These are phyloP conservation scores for Annona cherimola DNA, from an alignment of 164 flowering plant genomes.

Conservation along the genomic window DNA sequence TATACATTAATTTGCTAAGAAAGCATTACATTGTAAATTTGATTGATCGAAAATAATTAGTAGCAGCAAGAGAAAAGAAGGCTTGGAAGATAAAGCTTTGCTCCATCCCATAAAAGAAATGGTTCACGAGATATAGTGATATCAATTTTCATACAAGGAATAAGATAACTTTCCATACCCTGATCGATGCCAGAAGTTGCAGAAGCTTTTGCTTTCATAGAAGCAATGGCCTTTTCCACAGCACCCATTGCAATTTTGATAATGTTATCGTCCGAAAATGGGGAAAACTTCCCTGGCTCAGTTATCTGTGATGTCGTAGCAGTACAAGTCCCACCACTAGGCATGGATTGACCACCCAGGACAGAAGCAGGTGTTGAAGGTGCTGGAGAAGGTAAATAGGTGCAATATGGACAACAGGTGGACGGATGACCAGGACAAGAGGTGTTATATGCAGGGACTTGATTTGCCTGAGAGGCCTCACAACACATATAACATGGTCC, in stretches of 20 bases:
- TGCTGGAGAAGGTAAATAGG: constrained; percentile 28
- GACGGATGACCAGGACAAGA: constrained; percentile 18
- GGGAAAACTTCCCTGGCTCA: constrained; percentile 6
- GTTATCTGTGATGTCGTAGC: constrained; percentile 1
- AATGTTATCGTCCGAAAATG: constrained; percentile 23
- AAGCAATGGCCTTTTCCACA: constrained; percentile 55
- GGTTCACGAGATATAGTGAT: neutral
- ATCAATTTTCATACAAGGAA: neutral
- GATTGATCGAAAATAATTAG: neutral
- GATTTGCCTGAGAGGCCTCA: constrained; percentile 29
- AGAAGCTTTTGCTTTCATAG: constrained; percentile 25
- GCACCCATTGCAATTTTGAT: constrained; percentile 49
- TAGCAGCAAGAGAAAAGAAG: neutral
- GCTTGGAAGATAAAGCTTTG: neutral
- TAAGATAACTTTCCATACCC: constrained; percentile 18
- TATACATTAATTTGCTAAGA: too few species aligned
- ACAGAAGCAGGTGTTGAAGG: constrained; percentile 30
- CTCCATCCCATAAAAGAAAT: too few species aligned
- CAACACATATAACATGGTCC: constrained; percentile 18
- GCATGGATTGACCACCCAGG: constrained; percentile 20
- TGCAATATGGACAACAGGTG: constrained; percentile 45
- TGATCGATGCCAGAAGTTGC: constrained; percentile 19
- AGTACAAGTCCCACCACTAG: constrained; percentile 15
- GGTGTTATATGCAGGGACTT: constrained; percentile 22
- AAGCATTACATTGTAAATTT: too few species aligned